A percentile compares a stretch with the other conserved stretches of the same genome.
phyloP scores from a whole-genome alignment of 177 flowering plant genomes.

The Tripterygium wilfordii region DNA sequence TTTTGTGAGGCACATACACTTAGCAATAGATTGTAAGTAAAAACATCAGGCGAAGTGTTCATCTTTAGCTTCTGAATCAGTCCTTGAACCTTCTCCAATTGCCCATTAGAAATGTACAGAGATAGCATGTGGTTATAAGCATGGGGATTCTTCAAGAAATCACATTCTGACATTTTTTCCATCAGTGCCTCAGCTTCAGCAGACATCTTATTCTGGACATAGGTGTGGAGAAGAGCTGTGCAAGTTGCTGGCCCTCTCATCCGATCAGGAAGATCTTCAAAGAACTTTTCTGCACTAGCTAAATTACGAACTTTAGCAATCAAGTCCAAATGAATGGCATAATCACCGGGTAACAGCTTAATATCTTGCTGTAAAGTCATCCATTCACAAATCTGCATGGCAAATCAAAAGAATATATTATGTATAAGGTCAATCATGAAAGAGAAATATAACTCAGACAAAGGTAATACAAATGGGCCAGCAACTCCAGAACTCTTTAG shows the following conservation, averaged over 20 bases:
- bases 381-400: conserved; percentile 90
- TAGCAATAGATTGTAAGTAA: conserved; percentile 72
- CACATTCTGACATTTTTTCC: conserved; percentile 80
- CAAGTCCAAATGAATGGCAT: conserved; percentile 90
- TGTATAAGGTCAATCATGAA: neutral
- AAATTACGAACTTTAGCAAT: conserved; percentile 78
- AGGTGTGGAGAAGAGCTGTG: conserved; percentile 74
- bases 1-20: conserved; percentile 47
- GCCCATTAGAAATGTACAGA: conserved; percentile 54
- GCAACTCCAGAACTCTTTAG: too few relatives aligned
- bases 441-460: neutral
- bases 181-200: conserved; percentile 79
- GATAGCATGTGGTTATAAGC: conserved; percentile 79
- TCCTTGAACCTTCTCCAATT: conserved; percentile 53
- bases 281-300: conserved; percentile 82
- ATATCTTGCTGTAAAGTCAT: conserved; percentile 68
- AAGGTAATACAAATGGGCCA: neutral
- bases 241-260: conserved; percentile 51
- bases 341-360: conserved; percentile 72
- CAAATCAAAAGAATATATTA: neutral
- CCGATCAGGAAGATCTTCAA: conserved; percentile 70
- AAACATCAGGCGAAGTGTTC: conserved; percentile 55
- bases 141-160: conserved; percentile 47
- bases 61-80: conserved; percentile 54
- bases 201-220: conserved; percentile 46